Percentiles rank a stretch among this genome's conserved stretches.
These are phyloP conservation scores for Madurella fahalii DNA, from an alignment of 2,329 filamentous ascomycete genomes.

Conservation along the genomic window DNA sequence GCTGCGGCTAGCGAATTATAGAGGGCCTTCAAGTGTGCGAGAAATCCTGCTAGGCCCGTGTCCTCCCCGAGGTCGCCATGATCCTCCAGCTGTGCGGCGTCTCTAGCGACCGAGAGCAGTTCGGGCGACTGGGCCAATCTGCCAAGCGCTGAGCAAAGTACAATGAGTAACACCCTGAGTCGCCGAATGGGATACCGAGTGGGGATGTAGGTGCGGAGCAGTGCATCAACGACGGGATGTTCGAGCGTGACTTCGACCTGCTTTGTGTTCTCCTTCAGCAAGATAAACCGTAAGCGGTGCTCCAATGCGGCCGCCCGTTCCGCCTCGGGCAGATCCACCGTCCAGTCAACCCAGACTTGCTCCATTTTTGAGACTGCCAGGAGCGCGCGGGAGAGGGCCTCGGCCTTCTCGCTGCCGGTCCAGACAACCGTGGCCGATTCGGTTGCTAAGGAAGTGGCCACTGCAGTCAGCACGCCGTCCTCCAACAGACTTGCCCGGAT, in stretches of 20 bases:
- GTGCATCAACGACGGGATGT: slow-evolving; percentile 42
- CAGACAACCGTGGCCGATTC: slow-evolving; percentile 52
- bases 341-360: slow-evolving; percentile 53
- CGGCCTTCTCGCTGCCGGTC: slow-evolving; percentile 45
- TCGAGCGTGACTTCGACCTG: slow-evolving; percentile 37
- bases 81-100: slow-evolving; percentile 35
- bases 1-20: slow-evolving; percentile 44
- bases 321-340: slow-evolving; percentile 45
- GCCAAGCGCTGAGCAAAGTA: slow-evolving; percentile 48
- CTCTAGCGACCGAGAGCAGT: slow-evolving; percentile 39
- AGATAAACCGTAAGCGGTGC: slow-evolving; percentile 52
- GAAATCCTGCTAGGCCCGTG: slow-evolving; percentile 38
- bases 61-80: slow-evolving; percentile 43
- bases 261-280: slow-evolving; percentile 33
- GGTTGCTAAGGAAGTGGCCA: slow-evolving; percentile 48
- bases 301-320: slow-evolving; percentile 58
- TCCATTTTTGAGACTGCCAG: slow-evolving; percentile 58
- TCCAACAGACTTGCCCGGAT: slow-evolving; percentile 61
- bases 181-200: slow-evolving; percentile 51
- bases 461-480: slow-evolving; percentile 50
- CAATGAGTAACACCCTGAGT: slow-evolving; percentile 47
- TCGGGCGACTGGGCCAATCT: slow-evolving; percentile 37
- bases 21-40: slow-evolving; percentile 47
- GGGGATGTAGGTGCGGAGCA: slow-evolving; percentile 48
- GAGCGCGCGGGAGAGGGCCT: slow-evolving; percentile 55